Evolutionary conservation across 2,329 filamentous ascomycete genomes (phyloP).

Genomic region (Penicillium verrucosum): DNA sequence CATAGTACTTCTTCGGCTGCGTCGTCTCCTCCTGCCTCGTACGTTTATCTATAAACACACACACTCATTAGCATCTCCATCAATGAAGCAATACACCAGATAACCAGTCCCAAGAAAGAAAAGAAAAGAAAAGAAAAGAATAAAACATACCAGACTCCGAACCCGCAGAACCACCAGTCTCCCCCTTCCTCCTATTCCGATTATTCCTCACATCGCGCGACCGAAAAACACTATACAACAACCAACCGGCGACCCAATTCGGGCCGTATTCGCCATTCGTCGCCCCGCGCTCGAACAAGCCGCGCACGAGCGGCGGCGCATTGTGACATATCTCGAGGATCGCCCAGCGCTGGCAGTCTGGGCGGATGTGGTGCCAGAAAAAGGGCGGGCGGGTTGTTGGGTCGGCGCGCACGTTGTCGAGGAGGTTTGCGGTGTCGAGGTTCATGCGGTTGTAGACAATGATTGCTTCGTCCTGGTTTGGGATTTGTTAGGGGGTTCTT

Average conservation of each 20-base stretch:
- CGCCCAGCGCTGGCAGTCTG: conserved; percentile 42
- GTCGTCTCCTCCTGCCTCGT: conserved; percentile 25
- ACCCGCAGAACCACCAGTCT: conserved; percentile 19
- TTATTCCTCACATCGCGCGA: conserved; percentile 47
- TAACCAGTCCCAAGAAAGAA: background rate
- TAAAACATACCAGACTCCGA: conserved; percentile 14
- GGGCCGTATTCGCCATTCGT: conserved; percentile 45
- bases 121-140: background rate
- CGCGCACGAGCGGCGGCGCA: conserved; percentile 37
- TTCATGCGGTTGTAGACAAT: conserved; percentile 43
- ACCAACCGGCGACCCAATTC: conserved; percentile 48
- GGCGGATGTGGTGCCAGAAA: conserved; percentile 48
- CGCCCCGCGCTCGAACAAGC: conserved; percentile 40
- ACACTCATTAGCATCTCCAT: background rate
- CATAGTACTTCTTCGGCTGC: conserved; percentile 39
- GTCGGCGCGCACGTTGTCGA: conserved; percentile 41
- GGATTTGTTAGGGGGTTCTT: background rate
- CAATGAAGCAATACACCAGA: background rate
- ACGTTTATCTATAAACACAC: conserved; percentile 19
- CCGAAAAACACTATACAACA: conserved; percentile 49
- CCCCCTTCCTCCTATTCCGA: conserved; percentile 42
- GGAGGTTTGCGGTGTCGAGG: conserved; percentile 39
- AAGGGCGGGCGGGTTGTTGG: conserved; percentile 40
- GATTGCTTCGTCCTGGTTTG: conserved; percentile 44
- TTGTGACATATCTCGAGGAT: conserved; percentile 44